Base-by-base conservation (phyloP, 2,329 filamentous ascomycete genomes). In the Fusarium xyrophilum region DNA sequence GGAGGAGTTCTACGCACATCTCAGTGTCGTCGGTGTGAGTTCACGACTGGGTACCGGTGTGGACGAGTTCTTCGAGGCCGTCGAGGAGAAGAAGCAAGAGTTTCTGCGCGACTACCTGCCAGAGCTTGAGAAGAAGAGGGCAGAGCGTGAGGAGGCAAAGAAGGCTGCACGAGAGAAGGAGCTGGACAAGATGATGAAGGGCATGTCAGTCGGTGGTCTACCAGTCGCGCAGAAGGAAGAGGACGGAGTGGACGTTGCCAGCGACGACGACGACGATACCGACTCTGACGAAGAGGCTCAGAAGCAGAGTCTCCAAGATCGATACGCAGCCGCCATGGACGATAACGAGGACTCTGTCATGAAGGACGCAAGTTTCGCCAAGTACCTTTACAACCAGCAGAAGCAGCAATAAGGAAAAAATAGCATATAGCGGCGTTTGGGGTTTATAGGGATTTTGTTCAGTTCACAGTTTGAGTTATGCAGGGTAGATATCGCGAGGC, bases 1-100 rank as follows among this genome's bases (percentile, higher is more conserved):
- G 35, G 96, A 99, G 75, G 96, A 99, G 78, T 99, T 99, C 76
- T 99, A 99, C 79, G 90, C 93, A 39, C 93, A 98, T 76, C 83
- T 99, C 35, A 96, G 89, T 75, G 92, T 99, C 12, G 95, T 99
- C 0, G 93, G 91, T 0, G 96, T 99, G 15, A 97, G 93, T 71
- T 92, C 93, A 11, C 95, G 97, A 88, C 93, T 95, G 0, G 96
- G 96, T 25, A 90, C 92, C 1, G 96, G 96, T 6, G 88, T 99
- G 33, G 91, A 96, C 61, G 93, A 97, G 27, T 99, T 99, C 80
- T 98, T 99, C 77, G 87, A 89, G 42, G 93, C 95, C 0, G 94
- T 99, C 3, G 85, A 91, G 69, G 89, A 91, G 65, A 99, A 99
- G 83, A 89, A 90, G 27, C 85, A 90, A 54, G 96, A 99, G 77